Percentiles rank a stretch among this genome's conserved stretches.
Evolutionary conservation across 129 eudicot species (phyloP).

Genomic region (Deinandra increscens): DNA sequence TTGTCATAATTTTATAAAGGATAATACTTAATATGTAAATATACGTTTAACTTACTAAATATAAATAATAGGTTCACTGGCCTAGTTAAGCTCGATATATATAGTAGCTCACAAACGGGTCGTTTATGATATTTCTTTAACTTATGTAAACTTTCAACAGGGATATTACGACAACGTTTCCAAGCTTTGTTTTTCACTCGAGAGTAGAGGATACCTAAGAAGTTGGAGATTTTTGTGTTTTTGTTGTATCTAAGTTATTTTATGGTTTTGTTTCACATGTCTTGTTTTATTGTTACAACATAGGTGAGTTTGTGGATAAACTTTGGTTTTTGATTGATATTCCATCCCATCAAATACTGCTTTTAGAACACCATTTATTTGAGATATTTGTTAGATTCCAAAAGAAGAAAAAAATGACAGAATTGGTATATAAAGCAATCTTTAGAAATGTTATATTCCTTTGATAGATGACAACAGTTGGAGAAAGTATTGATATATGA

Average conservation of each 20-base stretch:
- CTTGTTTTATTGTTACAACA: slow-evolving; percentile 9
- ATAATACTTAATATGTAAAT: too few relatives aligned
- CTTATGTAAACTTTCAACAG: slow-evolving; percentile 33
- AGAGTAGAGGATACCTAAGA: slow-evolving; percentile 84
- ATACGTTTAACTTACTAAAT: too few relatives aligned
- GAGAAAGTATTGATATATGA: too few relatives aligned
- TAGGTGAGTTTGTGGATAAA: slow-evolving; percentile 19
- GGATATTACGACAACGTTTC: slow-evolving; percentile 91
- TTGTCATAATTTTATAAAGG: too few relatives aligned
- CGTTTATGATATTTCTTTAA: neutral
- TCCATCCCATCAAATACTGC: slow-evolving; percentile 11
- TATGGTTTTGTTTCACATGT: slow-evolving; percentile 17
- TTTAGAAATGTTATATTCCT: too few relatives aligned
- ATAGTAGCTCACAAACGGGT: too few relatives aligned
- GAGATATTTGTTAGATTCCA: too few relatives aligned
- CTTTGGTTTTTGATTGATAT: slow-evolving; percentile 19
- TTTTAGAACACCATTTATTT: neutral
- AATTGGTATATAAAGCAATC: too few relatives aligned
- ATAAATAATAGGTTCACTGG: too few relatives aligned
- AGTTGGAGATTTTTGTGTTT: slow-evolving; percentile 8
- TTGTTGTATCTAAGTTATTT: slow-evolving; percentile 8
- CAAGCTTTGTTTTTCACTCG: slow-evolving; percentile 93
- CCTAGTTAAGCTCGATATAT: too few relatives aligned
- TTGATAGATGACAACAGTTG: too few relatives aligned
- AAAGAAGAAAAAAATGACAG: too few relatives aligned